Percentiles rank a stretch among this genome's conserved stretches.
phyloP scores from a whole-genome alignment of 1,284 basidiomycete genomes.

The Trichosporon sp. region DNA sequence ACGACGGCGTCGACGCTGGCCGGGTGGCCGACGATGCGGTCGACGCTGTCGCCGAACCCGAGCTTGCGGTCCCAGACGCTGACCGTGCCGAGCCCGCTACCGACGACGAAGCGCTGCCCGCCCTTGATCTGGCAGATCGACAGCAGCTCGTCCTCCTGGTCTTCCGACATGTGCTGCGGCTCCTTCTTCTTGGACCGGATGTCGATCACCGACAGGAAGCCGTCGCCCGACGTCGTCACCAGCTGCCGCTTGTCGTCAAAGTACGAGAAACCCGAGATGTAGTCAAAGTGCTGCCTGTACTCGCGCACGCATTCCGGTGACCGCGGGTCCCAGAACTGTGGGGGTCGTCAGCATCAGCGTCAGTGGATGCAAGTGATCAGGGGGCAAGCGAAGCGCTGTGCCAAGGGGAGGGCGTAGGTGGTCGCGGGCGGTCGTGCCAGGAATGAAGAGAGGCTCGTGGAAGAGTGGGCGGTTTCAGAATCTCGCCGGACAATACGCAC shows the following conservation, averaged over 20 bases:
- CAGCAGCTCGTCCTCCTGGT: conserved; percentile 92
- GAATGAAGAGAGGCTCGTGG: not conserved
- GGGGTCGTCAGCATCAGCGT: not conserved
- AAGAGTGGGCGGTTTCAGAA: not conserved
- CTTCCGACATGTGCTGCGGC: conserved; percentile 75
- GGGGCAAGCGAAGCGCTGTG: not conserved
- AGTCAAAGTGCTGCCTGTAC: conserved; percentile 89
- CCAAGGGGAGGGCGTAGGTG: not conserved
- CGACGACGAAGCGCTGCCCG: conserved; percentile 77
- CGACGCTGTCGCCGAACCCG: conserved; percentile 81
- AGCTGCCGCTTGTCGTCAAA: conserved; percentile 77
- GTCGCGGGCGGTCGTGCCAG: not conserved
- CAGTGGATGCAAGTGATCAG: not conserved
- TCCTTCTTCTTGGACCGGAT: conserved; percentile 69
- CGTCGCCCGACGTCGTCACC: conserved; percentile 86
- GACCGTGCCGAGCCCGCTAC: conserved; percentile 85
- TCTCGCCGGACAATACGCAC: conserved; percentile 53
- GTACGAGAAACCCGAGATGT: conserved; percentile 90
- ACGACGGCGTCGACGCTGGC: conserved; percentile 80
- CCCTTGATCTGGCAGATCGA: conserved; percentile 78
- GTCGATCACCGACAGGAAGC: conserved; percentile 84
- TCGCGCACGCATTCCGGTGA: conserved; percentile 55
- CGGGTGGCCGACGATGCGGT: conserved; percentile 86
- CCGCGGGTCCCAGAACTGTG: conserved; percentile 82
- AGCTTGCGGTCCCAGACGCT: conserved; percentile 81